Evolutionary conservation across 768 basidiomycete species (phyloP).

Genomic region (Tubosaeta brunneosetosa): DNA sequence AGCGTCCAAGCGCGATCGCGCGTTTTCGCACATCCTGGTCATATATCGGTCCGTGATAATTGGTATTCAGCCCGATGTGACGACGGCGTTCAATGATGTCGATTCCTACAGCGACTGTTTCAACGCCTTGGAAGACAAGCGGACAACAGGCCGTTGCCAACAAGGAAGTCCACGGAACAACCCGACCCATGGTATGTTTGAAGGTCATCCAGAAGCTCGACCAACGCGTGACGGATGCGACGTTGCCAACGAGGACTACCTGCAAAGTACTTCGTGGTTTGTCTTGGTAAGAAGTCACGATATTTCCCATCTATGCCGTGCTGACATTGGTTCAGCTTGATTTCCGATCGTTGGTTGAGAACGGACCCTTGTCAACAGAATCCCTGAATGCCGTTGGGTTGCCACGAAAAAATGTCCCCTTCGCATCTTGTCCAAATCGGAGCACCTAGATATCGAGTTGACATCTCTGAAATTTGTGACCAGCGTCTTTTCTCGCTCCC

Average conservation of each 20-base stretch:
- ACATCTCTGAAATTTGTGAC: too few relatives aligned
- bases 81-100: conserved; percentile 34
- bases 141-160: conserved; percentile 29
- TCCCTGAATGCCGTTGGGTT: too few relatives aligned
- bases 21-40: conserved; percentile 22
- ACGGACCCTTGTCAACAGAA: too few relatives aligned
- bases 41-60: background rate
- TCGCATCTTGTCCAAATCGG: too few relatives aligned
- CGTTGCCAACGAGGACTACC: conserved; percentile 15
- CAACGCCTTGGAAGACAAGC: conserved; percentile 28
- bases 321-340: too few relatives aligned
- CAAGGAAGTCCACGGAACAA: conserved; percentile 40
- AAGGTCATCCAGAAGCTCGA: conserved; percentile 35
- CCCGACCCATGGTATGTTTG: conserved; percentile 22
- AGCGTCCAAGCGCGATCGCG: conserved; percentile 27
- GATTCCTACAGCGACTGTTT: conserved; percentile 34
- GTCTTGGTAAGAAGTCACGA: too few relatives aligned
- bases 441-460: too few relatives aligned
- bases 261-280: conserved; percentile 34
- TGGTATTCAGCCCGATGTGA: conserved; percentile 34
- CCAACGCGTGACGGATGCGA: conserved; percentile 25
- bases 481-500: too few relatives aligned
- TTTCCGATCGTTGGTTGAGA: too few relatives aligned
- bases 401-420: too few relatives aligned
- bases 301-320: too few relatives aligned